Percentiles rank a stretch among this genome's conserved stretches.
These are phyloP conservation scores for Marasmius sp. DNA, from an alignment of 1,284 basidiomycete genomes.

Conservation along the genomic window DNA sequence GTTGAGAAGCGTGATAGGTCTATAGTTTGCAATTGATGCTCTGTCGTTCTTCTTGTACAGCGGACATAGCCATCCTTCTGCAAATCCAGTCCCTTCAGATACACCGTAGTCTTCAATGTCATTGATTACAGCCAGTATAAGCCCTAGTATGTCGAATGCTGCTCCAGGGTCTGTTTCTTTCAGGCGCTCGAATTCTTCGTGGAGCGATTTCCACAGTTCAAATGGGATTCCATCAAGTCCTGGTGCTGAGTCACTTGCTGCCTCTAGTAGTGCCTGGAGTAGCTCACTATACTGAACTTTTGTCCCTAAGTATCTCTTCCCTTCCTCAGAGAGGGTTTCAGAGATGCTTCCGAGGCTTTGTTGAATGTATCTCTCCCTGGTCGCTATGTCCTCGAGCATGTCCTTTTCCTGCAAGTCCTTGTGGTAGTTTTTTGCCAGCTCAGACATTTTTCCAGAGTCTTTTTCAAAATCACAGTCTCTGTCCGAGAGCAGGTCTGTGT, in stretches of 20 bases:
- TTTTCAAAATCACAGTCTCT: not conserved
- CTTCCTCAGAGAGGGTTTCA: too few relatives aligned
- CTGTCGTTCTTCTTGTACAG: conserved; percentile 24
- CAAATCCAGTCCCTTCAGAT: conserved; percentile 2
- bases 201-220: conserved; percentile 16
- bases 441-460: not conserved
- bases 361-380: too few relatives aligned
- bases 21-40: conserved; percentile 18
- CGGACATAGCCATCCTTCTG: conserved; percentile 21
- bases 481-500: not conserved
- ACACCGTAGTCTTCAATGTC: conserved; percentile 17
- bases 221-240: conserved; percentile 18
- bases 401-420: not conserved
- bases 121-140: conserved; percentile 13
- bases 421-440: not conserved
- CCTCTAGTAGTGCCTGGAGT: not conserved
- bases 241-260: conserved; percentile 7
- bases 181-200: not conserved
- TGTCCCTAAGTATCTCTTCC: too few relatives aligned
- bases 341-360: too few relatives aligned
- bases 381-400: too few relatives aligned
- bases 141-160: conserved; percentile 4
- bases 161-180: conserved; percentile 1
- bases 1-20: conserved; percentile 14
- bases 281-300: not conserved